Evolutionary conservation across 352 stramenopile species (phyloP).

Genomic region (Globisporangium ultimum): DNA sequence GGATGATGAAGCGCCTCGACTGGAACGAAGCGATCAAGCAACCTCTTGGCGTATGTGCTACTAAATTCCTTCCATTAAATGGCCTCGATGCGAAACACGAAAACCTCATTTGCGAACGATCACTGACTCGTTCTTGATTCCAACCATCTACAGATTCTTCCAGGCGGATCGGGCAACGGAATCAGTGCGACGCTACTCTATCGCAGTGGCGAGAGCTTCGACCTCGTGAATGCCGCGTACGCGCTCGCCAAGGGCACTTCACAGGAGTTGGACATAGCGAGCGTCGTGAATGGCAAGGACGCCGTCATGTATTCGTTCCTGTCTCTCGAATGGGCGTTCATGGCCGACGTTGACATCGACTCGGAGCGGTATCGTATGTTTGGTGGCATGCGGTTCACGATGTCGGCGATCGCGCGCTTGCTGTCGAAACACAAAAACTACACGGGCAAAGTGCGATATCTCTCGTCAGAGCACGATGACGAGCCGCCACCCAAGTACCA

Average conservation of each 20-base stretch:
- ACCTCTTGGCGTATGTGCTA: constrained; percentile 41
- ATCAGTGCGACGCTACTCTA: constrained; percentile 53
- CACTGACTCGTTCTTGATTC: too few species aligned
- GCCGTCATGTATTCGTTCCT: constrained; percentile 76
- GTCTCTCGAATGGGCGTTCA: constrained; percentile 80
- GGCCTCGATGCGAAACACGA: too few species aligned
- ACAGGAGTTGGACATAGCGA: constrained; percentile 60
- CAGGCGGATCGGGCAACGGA: constrained; percentile 63
- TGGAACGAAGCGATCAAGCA: constrained; percentile 55
- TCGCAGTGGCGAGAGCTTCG: constrained; percentile 40
- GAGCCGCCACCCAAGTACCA: constrained; percentile 31
- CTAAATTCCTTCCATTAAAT: neutral
- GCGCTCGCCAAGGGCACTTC: constrained; percentile 58
- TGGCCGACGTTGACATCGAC: constrained; percentile 75
- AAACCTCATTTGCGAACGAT: neutral
- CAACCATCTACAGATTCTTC: constrained; percentile 28
- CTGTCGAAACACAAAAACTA: constrained; percentile 36
- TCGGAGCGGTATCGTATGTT: constrained; percentile 62
- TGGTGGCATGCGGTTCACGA: constrained; percentile 50
- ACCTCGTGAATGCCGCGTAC: constrained; percentile 55
- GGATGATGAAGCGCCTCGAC: constrained; percentile 58
- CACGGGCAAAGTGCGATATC: constrained; percentile 35
- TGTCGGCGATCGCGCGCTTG: constrained; percentile 40
- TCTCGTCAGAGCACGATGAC: constrained; percentile 25
- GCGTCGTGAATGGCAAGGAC: constrained; percentile 38